Base-by-base conservation (phyloP, 192 early-diverging fungal genomes). In the Coemansia sp. region DNA sequence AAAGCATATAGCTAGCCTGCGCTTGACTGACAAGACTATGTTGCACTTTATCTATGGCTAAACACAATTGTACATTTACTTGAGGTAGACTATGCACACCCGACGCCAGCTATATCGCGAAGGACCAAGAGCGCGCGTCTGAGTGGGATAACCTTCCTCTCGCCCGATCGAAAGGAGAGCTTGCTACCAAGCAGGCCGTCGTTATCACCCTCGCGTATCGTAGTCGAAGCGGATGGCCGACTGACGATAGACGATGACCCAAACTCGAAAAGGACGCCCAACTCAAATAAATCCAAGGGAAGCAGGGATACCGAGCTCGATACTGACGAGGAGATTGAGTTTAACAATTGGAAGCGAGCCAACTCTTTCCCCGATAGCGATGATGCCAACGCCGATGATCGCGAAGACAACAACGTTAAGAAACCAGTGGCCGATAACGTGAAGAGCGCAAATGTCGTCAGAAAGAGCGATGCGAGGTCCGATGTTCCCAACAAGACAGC, bases 301-400 rank as follows among this genome's bases (percentile, higher is more conserved):
- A 42, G 27, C 13, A n/a, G 57, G n/a, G 53, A 73, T 10, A 59
- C 70, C 27, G 68, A 70, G 45, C 76, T 81, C 68, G 71, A 81
- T 45, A 67, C 70, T 10, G 74, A 81, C 50, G 79, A 81, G 24
- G 79, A 81, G 42, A 72, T 70, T 13, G 74, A 76, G 59, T 81
- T 77, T 37, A 77, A 74, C 46, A 71, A 73, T 48, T 81, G 79
- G 79, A 76, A 62, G 51, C 63, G 63, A n/a, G 68, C 59, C 4
- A 68, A 73, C 21, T 56, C 68, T 24, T 60, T 73, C 42, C 36
- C 63, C 9, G 60, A 48, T 31, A 61, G 42, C 48, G 42, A 40
- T 14, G 31, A 16, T 63, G 50, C 57, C 45, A 33, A 42, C 45
- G 46, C 35, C 21, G 46, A 50, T 9, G 41, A 63, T 16, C 6